phyloP scores from a whole-genome alignment of 495 filamentous ascomycete species.

The Talaromyces nanjingensis region DNA sequence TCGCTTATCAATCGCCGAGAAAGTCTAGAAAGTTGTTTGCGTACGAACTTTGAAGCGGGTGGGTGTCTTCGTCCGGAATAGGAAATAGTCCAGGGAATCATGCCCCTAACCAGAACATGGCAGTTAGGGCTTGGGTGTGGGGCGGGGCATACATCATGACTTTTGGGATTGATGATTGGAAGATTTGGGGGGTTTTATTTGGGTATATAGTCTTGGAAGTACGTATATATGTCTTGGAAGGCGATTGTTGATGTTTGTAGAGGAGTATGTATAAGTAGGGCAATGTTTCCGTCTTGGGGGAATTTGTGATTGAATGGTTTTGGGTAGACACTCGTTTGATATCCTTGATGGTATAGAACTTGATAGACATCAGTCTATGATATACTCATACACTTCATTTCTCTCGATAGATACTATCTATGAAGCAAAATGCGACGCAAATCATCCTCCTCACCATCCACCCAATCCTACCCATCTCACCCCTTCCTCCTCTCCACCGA shows the following conservation, averaged over 20 bases:
- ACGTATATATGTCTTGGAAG: background rate
- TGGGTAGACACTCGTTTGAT: background rate
- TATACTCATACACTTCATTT: background rate
- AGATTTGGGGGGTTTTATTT: background rate
- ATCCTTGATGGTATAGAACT: background rate
- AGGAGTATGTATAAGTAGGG: background rate
- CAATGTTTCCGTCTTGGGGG: background rate
- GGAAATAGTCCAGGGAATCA: background rate
- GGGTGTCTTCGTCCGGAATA: background rate
- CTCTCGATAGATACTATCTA: background rate
- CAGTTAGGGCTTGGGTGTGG: background rate
- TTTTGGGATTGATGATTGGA: background rate
- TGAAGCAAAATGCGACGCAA: background rate
- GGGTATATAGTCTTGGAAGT: background rate
- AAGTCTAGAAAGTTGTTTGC: background rate
- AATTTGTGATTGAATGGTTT: background rate
- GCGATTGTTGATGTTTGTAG: background rate
- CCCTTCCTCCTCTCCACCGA: slow-evolving; percentile 25
- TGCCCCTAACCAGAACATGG: background rate
- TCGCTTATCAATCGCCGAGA: background rate
- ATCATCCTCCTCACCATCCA: background rate
- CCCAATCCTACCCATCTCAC: slow-evolving; percentile 14
- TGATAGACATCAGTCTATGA: background rate
- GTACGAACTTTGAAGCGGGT: background rate
- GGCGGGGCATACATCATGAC: background rate